These are phyloP conservation scores for Colletotrichum euphorbiae DNA, from an alignment of 2,329 filamentous ascomycete species.

Conservation along the genomic window DNA sequence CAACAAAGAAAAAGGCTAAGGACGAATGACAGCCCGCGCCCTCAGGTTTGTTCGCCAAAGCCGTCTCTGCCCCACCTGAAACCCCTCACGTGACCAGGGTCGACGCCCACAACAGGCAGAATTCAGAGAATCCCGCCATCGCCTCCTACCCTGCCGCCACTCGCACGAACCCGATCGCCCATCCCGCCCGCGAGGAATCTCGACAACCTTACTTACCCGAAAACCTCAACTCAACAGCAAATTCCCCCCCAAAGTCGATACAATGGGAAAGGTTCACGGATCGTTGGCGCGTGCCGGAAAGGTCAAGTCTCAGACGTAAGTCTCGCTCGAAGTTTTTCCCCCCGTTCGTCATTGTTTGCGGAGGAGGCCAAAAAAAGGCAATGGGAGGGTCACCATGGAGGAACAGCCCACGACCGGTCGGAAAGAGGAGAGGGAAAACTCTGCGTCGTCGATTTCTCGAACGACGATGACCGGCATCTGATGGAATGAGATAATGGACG, in stretches of 20 bases:
- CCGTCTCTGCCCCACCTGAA: conserved; percentile 14
- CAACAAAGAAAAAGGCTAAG: conserved; percentile 6
- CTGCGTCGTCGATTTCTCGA: not conserved
- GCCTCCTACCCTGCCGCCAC: conserved; percentile 28
- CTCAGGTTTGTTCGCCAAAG: conserved; percentile 20
- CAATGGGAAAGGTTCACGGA: conserved; percentile 74
- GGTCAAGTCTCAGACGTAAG: conserved; percentile 91
- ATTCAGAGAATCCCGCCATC: conserved; percentile 26
- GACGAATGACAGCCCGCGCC: conserved; percentile 3
- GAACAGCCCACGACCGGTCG: not conserved
- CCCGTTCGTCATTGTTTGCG: not conserved
- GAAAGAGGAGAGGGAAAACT: not conserved
- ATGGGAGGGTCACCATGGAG: conserved; percentile 16
- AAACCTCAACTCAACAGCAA: conserved; percentile 24
- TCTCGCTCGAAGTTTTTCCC: conserved; percentile 20
- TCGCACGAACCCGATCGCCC: conserved; percentile 28
- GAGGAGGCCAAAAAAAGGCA: conserved; percentile 2
- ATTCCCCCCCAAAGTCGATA: conserved; percentile 42
- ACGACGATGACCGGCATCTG: not conserved
- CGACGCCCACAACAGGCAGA: conserved; percentile 34
- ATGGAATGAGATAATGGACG: conserved; percentile 1
- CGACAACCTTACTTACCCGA: conserved; percentile 39
- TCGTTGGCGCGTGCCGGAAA: conserved; percentile 95
- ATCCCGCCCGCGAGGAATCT: conserved; percentile 14
- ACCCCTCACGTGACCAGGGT: conserved; percentile 37